Evolutionary conservation across 805 yeast species (phyloP), one percentile per base, ranked within the genome.

Genomic region (Yamadazyma sp.): DNA sequence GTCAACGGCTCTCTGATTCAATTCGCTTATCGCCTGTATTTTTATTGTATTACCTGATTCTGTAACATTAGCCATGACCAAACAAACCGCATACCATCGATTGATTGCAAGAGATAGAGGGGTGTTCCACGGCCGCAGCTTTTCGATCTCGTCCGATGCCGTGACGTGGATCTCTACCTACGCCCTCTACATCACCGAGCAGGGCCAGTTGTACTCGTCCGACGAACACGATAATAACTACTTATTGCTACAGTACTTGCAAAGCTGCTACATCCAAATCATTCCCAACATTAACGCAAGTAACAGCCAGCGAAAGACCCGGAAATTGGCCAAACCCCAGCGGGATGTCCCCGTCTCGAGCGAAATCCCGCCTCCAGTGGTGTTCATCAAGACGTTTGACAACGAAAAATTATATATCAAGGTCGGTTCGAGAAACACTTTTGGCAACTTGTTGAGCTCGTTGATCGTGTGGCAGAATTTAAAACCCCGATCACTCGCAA

Each of bases 381-480:
- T 77, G 10, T 70, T 62, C 41, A 52, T 76, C 15, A 60, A 64
- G 23, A 62, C 75, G 1, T 61, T 53, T 42, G 64, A 64, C 40
- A 68, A 60, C 46, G 62, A 62, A 41, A 54, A 60, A 48, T 42
- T 67, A 17, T 68, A 67, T 50, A 50, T 64, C 45, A 48, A 63
- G 38, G 55, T 73, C 8, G 54, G 62, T 4, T 53, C 64, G 9
- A 64, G 60, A 39, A 38, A 54, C 22, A 62, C 54, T 35, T 75
- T 79, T 40, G 60, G 71, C 21, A 57, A 61, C 28, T 51, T 80
- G 16, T 48, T 78, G 17, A 60, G 74, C 31, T 49, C 70, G 6
- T 52, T 80, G 31, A 47, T 77, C 16, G 74, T 78, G 37, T 80
- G 86, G 86, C 79, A 77, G 43, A 64, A 69, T 25, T 51, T 78